These are phyloP conservation scores for Phytopythium oedochilum DNA, from an alignment of 352 stramenopile species.

Conservation along the genomic window DNA sequence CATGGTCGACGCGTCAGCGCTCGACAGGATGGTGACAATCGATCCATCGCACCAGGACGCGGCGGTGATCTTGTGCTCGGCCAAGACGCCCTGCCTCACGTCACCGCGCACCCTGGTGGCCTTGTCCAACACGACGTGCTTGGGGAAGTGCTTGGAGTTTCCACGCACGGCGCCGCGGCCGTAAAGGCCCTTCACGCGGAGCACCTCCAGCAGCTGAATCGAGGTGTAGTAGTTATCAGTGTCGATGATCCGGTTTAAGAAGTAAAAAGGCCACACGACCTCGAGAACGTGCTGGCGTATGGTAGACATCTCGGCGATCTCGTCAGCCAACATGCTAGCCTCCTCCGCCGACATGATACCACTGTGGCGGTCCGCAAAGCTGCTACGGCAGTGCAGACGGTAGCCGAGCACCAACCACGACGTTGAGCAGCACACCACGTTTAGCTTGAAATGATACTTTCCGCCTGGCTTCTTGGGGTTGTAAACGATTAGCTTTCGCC, in stretches of 20 bases:
- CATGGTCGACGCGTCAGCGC: constrained; percentile 10
- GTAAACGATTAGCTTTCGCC: constrained; percentile 19
- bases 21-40: constrained; percentile 19
- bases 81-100: constrained; percentile 12
- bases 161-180: constrained; percentile 13
- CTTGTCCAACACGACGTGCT: constrained; percentile 16
- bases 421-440: constrained; percentile 21
- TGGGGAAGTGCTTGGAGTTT: constrained; percentile 19
- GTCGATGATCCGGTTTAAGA: constrained; percentile 18
- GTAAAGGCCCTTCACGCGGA: constrained; percentile 19
- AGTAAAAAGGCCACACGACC: constrained; percentile 13
- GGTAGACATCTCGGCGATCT: constrained; percentile 1
- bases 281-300: constrained; percentile 21
- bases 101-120: constrained; percentile 1
- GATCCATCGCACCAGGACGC: constrained; percentile 25
- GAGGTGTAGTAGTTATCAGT: constrained; percentile 34
- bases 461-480: constrained; percentile 23
- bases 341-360: constrained; percentile 1
- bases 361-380: constrained; percentile 13
- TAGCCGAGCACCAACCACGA: constrained; percentile 22
- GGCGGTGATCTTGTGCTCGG: constrained; percentile 10
- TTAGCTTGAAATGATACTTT: constrained; percentile 32
- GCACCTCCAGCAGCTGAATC: constrained; percentile 11
- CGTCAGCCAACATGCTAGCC: background rate
- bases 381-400: constrained; percentile 18